Evolutionary conservation across 208 protist genomes (phyloP), one percentile per base, ranked within the genome.

Genomic region (Wallacemonas sp.): DNA sequence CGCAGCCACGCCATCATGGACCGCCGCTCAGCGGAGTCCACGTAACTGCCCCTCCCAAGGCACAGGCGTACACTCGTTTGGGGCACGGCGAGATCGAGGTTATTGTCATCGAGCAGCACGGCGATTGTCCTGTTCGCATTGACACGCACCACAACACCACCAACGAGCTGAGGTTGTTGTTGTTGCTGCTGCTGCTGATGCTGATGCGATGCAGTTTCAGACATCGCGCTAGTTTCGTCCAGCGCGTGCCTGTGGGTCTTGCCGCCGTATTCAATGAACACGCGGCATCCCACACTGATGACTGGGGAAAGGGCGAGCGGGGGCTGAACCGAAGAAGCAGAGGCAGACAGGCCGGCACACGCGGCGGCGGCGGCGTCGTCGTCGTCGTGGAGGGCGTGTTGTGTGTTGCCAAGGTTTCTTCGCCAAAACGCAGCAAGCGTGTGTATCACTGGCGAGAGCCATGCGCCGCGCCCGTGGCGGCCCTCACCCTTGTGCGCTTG

Each of bases 31-130:
- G 71, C 41, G 56, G 84, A 61, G 36, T 66, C 67, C 33, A 75
- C 61, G 31, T 73, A 74, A 49, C 86, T 86, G 2, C 82, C 66
- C 1, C 79, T 77, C 6, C 82, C 81, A 31, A 93, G 72, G 11
- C 76, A 82, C 17, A 92, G 36, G 12, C 58, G 75, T 14, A 96
- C 82, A 70, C 79, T 80, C 12, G 86, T 69, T n/a, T 78, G 62
- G 27, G 90, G 78, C 0, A 93, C 87, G 26, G 82, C 78, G 34
- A 86, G 68, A 59, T 96, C 90, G 41, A 94, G 79, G 47, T 75
- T 80, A 74, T 93, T 84, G 74, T 96, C 88, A 66, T 96, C 90
- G 30, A 96, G 73, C 49, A 96, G 64, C 2, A 96, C 85, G 11
- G 60, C 72, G 54, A 80, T 82, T 17, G 90, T 94, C 3, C 83